These are phyloP conservation scores for Smallanthus sonchifolius DNA, from an alignment of 129 eudicot genomes.

Conservation along the genomic window DNA sequence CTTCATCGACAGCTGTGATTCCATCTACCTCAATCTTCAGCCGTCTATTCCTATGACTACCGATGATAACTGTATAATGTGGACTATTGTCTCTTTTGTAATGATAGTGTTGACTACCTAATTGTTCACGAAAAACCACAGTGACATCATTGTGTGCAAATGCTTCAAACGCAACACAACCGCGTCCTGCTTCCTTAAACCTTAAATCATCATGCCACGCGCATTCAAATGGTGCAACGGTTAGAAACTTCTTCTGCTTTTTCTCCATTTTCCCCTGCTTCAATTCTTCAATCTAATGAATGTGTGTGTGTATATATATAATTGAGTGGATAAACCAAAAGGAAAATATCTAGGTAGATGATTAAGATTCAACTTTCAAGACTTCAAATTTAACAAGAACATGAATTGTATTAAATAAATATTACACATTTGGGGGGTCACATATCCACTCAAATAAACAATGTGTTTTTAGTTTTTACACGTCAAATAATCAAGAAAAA, in stretches of 20 bases:
- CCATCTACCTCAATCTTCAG: conserved; percentile 87
- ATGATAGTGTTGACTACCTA: conserved; percentile 94
- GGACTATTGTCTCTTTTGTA: conserved; percentile 90
- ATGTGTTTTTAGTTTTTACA: conserved; percentile 12
- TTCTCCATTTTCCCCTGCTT: conserved; percentile 45
- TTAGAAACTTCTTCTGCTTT: conserved; percentile 67
- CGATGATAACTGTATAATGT: conserved; percentile 80
- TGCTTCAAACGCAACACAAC: conserved; percentile 95
- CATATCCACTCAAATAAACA: conserved; percentile 15
- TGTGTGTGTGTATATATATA: neutral
- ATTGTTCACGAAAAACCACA: conserved; percentile 80
- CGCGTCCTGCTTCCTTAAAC: conserved; percentile 94
- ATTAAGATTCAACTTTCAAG: neutral
- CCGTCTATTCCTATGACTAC: conserved; percentile 82
- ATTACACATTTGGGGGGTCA: conserved; percentile 14
- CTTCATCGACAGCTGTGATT: conserved; percentile 80
- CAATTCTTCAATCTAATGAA: conserved; percentile 11
- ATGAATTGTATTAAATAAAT: conserved; percentile 7
- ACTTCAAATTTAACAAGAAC: conserved; percentile 8
- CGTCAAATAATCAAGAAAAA: conserved; percentile 12
- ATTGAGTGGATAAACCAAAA: conserved; percentile 6
- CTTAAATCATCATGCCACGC: conserved; percentile 88
- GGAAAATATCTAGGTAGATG: neutral
- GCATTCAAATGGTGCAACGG: conserved; percentile 95
- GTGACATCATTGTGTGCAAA: conserved; percentile 97